Conservation (phyloP, 192 early-diverging fungal genomes). For the Backusella circina region DNA sequence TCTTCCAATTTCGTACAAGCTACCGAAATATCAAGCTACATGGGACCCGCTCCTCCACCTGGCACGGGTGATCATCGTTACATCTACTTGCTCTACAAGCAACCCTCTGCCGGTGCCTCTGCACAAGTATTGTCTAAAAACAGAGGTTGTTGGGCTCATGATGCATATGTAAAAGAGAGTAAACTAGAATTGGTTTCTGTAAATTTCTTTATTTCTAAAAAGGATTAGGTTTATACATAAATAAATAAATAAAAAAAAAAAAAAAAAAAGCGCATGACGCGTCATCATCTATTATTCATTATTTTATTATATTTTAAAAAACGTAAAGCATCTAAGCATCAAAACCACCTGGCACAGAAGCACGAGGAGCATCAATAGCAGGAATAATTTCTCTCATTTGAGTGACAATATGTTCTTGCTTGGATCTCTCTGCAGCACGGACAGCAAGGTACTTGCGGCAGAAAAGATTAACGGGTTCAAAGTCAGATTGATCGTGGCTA, state of each 20-base stretch:
- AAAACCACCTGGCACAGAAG: slow-evolving; percentile 27
- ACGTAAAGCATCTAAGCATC: background rate
- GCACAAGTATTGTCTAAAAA: slow-evolving; percentile 14
- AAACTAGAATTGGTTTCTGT: slow-evolving; percentile 44
- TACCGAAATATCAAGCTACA: slow-evolving; percentile 33
- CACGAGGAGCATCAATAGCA: slow-evolving; percentile 47
- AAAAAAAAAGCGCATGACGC: background rate
- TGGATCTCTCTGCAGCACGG: slow-evolving; percentile 40
- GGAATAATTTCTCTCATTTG: slow-evolving; percentile 60
- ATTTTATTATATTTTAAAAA: background rate
- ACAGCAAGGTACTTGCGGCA: slow-evolving; percentile 52
- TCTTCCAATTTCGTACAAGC: background rate
- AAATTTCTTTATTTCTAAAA: slow-evolving; percentile 40
- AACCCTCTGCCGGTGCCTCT: slow-evolving; percentile 22
- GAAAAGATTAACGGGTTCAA: slow-evolving; percentile 40
- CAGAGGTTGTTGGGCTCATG: slow-evolving; percentile 36
- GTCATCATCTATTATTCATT: background rate
- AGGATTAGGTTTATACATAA: background rate
- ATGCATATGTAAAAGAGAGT: slow-evolving; percentile 19
- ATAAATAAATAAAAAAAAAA: background rate
- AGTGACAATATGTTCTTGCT: slow-evolving; percentile 51
- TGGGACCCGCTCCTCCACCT: slow-evolving; percentile 47
- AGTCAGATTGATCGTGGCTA: slow-evolving; percentile 27
- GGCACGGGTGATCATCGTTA: slow-evolving; percentile 58
- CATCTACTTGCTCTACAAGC: slow-evolving; percentile 54